Percentiles rank a stretch among this genome's conserved stretches.
These are phyloP conservation scores for Biancaea sappan DNA, from an alignment of 306 rosid species.

Conservation along the genomic window DNA sequence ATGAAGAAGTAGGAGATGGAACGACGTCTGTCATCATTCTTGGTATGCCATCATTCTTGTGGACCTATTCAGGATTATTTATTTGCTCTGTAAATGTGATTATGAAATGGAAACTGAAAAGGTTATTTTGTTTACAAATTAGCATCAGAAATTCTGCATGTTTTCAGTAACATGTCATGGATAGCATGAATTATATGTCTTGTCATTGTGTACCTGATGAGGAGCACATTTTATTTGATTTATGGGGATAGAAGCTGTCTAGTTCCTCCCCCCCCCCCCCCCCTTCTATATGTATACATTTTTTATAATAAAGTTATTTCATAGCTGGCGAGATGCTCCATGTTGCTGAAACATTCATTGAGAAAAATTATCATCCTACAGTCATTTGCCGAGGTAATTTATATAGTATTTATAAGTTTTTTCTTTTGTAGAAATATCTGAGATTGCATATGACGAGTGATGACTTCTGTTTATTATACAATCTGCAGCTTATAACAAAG, in stretches of 20 bases:
- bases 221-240: constrained; percentile 9
- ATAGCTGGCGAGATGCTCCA: constrained; percentile 99
- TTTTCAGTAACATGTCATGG: background rate
- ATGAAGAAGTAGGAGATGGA: constrained; percentile 90
- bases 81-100: background rate
- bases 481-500: constrained; percentile 85
- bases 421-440: constrained; percentile 22
- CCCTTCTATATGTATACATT: too few species aligned
- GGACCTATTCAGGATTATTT: background rate
- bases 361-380: constrained; percentile 83
- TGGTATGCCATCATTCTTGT: constrained; percentile 51
- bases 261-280: too few species aligned
- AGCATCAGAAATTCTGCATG: background rate
- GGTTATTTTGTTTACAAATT: background rate
- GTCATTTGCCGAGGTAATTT: constrained; percentile 93
- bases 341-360: constrained; percentile 94
- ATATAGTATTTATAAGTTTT: background rate
- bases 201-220: constrained; percentile 5
- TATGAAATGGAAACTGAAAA: constrained; percentile 23
- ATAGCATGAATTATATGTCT: constrained; percentile 1
- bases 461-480: constrained; percentile 23
- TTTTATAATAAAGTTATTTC: constrained; percentile 23
- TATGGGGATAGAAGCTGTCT: background rate
- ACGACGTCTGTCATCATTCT: constrained; percentile 95
- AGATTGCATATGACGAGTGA: background rate